phyloP scores from a whole-genome alignment of 1,284 basidiomycete species.

The Takashimella koratensis region DNA sequence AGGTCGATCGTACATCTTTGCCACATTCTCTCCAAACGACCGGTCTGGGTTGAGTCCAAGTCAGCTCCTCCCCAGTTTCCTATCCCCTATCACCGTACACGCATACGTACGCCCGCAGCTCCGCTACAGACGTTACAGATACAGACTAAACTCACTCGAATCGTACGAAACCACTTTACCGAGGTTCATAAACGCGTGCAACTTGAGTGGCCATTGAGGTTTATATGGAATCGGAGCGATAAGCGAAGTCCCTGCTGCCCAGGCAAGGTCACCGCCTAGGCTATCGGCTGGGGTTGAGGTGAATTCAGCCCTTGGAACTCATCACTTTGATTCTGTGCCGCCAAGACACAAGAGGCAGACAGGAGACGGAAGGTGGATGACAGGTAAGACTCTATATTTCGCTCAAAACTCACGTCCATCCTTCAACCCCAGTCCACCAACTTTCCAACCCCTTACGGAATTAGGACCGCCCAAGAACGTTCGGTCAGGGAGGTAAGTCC shows the following conservation, averaged over 20 bases:
- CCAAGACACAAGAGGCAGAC: not conserved
- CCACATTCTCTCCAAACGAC: slow-evolving; percentile 39
- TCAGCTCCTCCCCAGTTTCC: not conserved
- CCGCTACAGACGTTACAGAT: too few species aligned
- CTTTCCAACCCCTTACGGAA: slow-evolving; percentile 79
- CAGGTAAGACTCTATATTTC: too few species aligned
- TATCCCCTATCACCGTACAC: too few species aligned
- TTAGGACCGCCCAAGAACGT: slow-evolving; percentile 93
- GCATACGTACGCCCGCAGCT: too few species aligned
- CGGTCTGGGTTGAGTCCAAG: slow-evolving; percentile 32
- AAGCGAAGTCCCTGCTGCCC: slow-evolving; percentile 75
- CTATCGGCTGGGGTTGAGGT: slow-evolving; percentile 56
- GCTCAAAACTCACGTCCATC: slow-evolving; percentile 61
- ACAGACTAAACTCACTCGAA: slow-evolving; percentile 59
- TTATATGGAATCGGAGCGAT: slow-evolving; percentile 74
- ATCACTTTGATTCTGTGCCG: not conserved
- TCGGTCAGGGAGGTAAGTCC: slow-evolving; percentile 67
- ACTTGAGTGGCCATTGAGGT: slow-evolving; percentile 82
- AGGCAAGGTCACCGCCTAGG: slow-evolving; percentile 83
- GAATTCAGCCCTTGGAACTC: too few species aligned
- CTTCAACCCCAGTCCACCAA: slow-evolving; percentile 77
- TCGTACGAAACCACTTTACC: slow-evolving; percentile 72
- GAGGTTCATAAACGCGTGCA: slow-evolving; percentile 79
- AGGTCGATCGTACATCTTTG: slow-evolving; percentile 47
- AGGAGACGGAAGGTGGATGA: not conserved